Conservation (phyloP, 805 yeast species). For the Yarrowia sp. region DNA sequence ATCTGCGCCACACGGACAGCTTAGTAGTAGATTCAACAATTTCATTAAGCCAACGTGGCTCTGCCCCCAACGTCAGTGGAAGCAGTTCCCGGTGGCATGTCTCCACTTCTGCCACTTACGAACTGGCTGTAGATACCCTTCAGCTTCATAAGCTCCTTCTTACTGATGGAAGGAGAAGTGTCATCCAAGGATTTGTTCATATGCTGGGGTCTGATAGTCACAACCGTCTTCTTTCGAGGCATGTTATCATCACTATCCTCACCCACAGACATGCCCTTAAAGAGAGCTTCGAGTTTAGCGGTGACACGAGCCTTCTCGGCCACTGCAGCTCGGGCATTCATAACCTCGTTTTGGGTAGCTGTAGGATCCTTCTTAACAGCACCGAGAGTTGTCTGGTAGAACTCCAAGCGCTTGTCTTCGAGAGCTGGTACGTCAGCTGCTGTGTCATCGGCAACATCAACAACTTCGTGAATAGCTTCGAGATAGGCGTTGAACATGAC, state of each 20-base stretch:
- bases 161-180: conserved; percentile 89
- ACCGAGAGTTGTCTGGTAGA: conserved; percentile 24
- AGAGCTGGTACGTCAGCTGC: conserved; percentile 50
- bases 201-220: conserved; percentile 59
- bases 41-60: conserved; percentile 70
- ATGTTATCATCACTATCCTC: not conserved
- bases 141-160: conserved; percentile 69
- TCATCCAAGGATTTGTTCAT: conserved; percentile 68
- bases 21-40: no score
- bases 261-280: conserved; percentile 29
- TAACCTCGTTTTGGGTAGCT: conserved; percentile 16
- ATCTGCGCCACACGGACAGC: no score
- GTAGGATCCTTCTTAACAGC: conserved; percentile 20
- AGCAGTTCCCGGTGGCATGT: conserved; percentile 84
- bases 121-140: conserved; percentile 72
- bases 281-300: conserved; percentile 42
- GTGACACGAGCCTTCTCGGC: conserved; percentile 41
- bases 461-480: conserved; percentile 69
- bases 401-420: conserved; percentile 49
- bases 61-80: conserved; percentile 85
- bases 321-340: conserved; percentile 35
- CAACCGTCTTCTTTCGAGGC: conserved; percentile 20
- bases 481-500: conserved; percentile 88
- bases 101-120: conserved; percentile 78
- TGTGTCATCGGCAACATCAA: conserved; percentile 48